Conservation (phyloP, 163 green algal species). For the Trebouxia gelatinosa region DNA sequence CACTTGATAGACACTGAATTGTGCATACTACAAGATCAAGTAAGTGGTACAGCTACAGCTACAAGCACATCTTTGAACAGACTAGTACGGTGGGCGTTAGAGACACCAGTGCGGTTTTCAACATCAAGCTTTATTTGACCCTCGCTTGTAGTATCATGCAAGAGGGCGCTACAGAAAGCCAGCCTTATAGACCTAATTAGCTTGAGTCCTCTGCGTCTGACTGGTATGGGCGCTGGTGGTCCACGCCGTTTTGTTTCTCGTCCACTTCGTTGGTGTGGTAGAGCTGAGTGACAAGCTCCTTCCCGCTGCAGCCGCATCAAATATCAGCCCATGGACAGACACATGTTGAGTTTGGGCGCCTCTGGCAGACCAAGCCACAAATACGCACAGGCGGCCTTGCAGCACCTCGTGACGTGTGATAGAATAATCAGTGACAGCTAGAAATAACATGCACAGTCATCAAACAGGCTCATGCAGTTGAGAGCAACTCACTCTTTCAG, state of each 20-base stretch:
- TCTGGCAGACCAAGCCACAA: background rate
- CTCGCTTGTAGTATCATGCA: too few relatives aligned
- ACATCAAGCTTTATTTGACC: too few relatives aligned
- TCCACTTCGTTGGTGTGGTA: conserved; percentile 6
- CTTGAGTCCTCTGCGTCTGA: too few relatives aligned
- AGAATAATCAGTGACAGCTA: background rate
- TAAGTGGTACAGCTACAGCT: too few relatives aligned
- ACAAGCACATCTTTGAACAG: too few relatives aligned
- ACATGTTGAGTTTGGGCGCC: background rate
- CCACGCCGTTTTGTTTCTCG: conserved; percentile 6
- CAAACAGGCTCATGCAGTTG: background rate
- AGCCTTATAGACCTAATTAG: too few relatives aligned
- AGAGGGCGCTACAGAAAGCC: too few relatives aligned
- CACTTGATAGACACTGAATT: background rate
- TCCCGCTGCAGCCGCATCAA: conserved; percentile 10
- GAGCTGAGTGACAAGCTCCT: conserved; percentile 12
- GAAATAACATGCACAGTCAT: background rate
- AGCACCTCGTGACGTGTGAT: background rate
- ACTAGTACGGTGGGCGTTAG: too few relatives aligned
- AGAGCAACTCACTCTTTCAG: conserved; percentile 41
- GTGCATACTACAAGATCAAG: background rate
- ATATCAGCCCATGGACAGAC: too few relatives aligned
- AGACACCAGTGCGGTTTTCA: too few relatives aligned
- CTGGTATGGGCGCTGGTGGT: background rate
- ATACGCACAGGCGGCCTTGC: background rate